These are phyloP conservation scores for Ramichloridium luteum DNA, from an alignment of 2,329 filamentous ascomycete genomes.

Conservation along the genomic window DNA sequence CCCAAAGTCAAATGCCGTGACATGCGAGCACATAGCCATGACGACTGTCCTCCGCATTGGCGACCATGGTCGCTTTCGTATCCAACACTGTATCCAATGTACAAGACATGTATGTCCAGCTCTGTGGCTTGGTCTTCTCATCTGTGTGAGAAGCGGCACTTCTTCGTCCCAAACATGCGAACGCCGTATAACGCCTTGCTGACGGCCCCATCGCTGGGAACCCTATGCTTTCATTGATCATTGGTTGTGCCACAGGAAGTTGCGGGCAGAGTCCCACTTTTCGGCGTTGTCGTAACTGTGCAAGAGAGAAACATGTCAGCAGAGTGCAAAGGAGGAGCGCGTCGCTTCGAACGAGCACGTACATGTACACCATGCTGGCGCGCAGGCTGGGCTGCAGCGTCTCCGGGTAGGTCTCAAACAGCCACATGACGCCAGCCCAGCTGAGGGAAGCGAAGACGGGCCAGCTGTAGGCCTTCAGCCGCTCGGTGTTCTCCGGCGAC, in stretches of 20 bases:
- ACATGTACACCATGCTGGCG: slow-evolving; percentile 97
- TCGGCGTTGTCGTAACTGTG: slow-evolving; percentile 64
- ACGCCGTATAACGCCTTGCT: too few relatives aligned
- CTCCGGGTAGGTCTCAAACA: slow-evolving; percentile 86
- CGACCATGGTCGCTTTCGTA: too few relatives aligned
- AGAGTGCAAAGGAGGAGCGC: slow-evolving; percentile 6
- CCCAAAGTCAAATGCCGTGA: too few relatives aligned
- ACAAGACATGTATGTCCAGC: too few relatives aligned
- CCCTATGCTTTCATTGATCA: too few relatives aligned
- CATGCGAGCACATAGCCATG: too few relatives aligned
- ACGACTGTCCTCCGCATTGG: too few relatives aligned
- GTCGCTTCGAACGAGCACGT: slow-evolving; percentile 38
- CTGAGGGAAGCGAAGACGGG: slow-evolving; percentile 80
- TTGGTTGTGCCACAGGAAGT: slow-evolving; percentile 73
- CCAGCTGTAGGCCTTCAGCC: slow-evolving; percentile 59
- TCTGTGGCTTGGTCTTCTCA: too few relatives aligned
- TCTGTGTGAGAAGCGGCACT: too few relatives aligned
- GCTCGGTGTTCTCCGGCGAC: slow-evolving; percentile 27
- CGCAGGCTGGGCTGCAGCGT: slow-evolving; percentile 81
- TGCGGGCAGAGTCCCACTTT: slow-evolving; percentile 76
- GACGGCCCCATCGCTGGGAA: too few relatives aligned
- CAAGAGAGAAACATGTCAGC: slow-evolving; percentile 11
- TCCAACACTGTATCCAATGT: too few relatives aligned
- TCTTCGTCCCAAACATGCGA: too few relatives aligned
- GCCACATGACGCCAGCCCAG: slow-evolving; percentile 90